Evolutionary conservation across 176 grass and related monocot species (phyloP).

Genomic region (Tuctoria greenei): DNA sequence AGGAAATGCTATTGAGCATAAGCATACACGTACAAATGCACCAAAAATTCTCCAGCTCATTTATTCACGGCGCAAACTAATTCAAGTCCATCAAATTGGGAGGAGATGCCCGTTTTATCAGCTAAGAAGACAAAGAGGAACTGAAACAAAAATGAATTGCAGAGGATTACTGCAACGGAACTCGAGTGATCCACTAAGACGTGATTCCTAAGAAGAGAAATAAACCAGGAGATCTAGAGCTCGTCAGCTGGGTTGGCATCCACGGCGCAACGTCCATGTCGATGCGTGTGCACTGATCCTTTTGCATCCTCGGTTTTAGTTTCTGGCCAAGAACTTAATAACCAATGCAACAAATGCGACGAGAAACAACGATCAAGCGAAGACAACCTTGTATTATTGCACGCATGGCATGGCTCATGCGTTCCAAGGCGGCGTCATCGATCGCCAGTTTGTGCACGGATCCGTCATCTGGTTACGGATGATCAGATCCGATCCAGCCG

Average conservation of each 20-base stretch:
- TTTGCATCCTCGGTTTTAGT: neutral
- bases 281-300: neutral
- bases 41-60: neutral
- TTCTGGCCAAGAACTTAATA: neutral
- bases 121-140: neutral
- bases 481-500: neutral
- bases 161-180: neutral
- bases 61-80: neutral
- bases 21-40: neutral
- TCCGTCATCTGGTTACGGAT: neutral
- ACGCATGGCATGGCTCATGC: conserved; percentile 1
- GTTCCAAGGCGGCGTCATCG: neutral
- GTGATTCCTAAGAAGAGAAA: neutral
- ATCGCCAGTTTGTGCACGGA: neutral
- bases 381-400: conserved; percentile 28
- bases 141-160: neutral
- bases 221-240: neutral
- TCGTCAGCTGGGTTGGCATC: neutral
- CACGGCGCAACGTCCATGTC: neutral
- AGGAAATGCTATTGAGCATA: neutral
- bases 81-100: neutral
- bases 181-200: neutral
- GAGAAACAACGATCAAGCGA: neutral
- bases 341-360: neutral
- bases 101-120: neutral